A percentile compares a stretch with the other conserved stretches of the same genome.
Evolutionary conservation across 2,329 filamentous ascomycete species (phyloP).

Genomic region (Talaromyces sp.): DNA sequence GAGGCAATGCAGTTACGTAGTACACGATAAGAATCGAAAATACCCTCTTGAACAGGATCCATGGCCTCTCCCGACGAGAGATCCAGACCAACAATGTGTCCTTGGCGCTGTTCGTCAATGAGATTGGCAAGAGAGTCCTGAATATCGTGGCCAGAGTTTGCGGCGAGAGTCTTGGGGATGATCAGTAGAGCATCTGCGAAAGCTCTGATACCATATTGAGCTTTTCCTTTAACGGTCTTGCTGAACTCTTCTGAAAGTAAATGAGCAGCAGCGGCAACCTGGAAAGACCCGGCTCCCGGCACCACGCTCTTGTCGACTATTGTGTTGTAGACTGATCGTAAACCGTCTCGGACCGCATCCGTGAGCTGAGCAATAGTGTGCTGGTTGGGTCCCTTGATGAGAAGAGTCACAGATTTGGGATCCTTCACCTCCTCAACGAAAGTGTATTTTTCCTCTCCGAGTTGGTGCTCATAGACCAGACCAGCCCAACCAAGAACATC

Average conservation of each 20-base stretch:
- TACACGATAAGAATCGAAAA: constrained; percentile 95
- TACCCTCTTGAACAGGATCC: constrained; percentile 88
- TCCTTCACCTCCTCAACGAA: constrained; percentile 99
- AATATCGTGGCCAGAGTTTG: constrained; percentile 93
- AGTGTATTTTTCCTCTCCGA: constrained; percentile 98
- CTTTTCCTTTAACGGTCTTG: constrained; percentile 94
- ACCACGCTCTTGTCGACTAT: constrained; percentile 98
- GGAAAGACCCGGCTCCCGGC: constrained; percentile 91
- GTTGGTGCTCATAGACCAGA: constrained; percentile 91
- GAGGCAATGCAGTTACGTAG: constrained; percentile 90
- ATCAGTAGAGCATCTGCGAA: constrained; percentile 93
- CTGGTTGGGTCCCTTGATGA: constrained; percentile 96
- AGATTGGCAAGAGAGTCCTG: constrained; percentile 87
- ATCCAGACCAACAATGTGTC: constrained; percentile 82
- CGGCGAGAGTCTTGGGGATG: constrained; percentile 95
- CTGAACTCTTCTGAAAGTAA: constrained; percentile 81
- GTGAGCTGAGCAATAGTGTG: constrained; percentile 97
- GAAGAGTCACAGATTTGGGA: constrained; percentile 91
- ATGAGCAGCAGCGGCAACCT: constrained; percentile 85
- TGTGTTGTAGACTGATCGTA: constrained; percentile 98
- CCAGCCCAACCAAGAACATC: constrained; percentile 94
- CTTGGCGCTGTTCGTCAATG: constrained; percentile 80
- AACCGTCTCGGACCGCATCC: constrained; percentile 89
- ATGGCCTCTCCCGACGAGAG: constrained; percentile 85
- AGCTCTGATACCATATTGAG: constrained; percentile 90